These are phyloP conservation scores for Pseudopyricularia javanii DNA, from an alignment of 2,329 filamentous ascomycete species.

Conservation along the genomic window DNA sequence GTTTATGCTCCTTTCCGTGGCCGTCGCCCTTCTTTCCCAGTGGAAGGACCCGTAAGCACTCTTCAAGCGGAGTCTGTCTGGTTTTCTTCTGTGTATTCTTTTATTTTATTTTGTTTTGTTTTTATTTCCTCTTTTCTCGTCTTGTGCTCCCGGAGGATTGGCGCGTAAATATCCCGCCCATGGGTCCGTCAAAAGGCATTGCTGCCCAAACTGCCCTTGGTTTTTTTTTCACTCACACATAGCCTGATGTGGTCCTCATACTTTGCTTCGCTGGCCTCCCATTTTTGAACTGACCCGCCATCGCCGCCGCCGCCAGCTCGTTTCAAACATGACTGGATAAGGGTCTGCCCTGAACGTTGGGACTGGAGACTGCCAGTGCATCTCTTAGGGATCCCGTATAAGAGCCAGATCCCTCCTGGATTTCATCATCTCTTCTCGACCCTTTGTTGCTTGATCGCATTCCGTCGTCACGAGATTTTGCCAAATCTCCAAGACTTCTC, in stretches of 20 bases:
- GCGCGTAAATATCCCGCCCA: background rate
- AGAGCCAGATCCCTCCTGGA: background rate
- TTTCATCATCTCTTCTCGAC: background rate
- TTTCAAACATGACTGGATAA: background rate
- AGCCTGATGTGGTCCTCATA: conserved; percentile 12
- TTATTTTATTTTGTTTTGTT: conserved; percentile 1
- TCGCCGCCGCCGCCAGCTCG: background rate
- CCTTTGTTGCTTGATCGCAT: background rate
- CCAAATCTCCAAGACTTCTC: background rate
- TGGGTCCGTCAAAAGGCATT: conserved; percentile 14
- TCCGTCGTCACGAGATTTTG: background rate
- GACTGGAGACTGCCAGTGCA: background rate
- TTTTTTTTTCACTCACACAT: conserved; percentile 17
- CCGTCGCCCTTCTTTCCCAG: background rate
- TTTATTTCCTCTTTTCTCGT: background rate
- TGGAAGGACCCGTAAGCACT: conserved; percentile 6
- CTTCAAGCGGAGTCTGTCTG: background rate
- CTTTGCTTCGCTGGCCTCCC: background rate
- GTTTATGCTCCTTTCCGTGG: background rate
- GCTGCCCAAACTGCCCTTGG: conserved; percentile 27
- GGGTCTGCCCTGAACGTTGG: background rate
- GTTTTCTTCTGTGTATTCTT: background rate
- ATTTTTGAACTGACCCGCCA: background rate
- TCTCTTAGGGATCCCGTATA: background rate
- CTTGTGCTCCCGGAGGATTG: background rate